Conservation (phyloP, 768 basidiomycete genomes). For the Hericium rajendrae region DNA sequence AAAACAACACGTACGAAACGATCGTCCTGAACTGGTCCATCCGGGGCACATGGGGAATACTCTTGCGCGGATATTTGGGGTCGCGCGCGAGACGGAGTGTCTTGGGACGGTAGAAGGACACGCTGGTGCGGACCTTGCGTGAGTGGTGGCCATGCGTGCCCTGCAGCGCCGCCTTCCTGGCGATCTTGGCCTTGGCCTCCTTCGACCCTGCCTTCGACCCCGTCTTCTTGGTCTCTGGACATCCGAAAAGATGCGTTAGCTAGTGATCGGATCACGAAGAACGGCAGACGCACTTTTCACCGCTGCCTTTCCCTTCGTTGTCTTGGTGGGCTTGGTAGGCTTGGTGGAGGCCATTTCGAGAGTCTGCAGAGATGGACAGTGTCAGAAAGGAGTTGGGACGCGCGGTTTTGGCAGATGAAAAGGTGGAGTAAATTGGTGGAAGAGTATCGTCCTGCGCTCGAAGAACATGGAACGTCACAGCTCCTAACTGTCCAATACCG, state of each 20-base stretch:
- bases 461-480: background rate
- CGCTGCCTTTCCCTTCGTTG: conserved; percentile 51
- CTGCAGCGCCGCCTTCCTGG: conserved; percentile 94
- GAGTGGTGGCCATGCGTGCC: conserved; percentile 66
- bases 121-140: conserved; percentile 77
- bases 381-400: background rate
- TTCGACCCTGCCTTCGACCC: conserved; percentile 26
- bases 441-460: background rate
- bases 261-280: background rate
- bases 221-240: conserved; percentile 6
- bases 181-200: conserved; percentile 75
- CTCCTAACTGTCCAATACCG: background rate
- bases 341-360: conserved; percentile 45
- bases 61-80: conserved; percentile 94
- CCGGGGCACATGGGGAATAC: conserved; percentile 80
- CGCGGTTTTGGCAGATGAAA: background rate
- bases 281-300: conserved; percentile 30
- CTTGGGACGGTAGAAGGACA: conserved; percentile 94
- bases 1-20: conserved; percentile 54
- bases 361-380: background rate
- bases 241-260: background rate
- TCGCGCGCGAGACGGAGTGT: conserved; percentile 76
- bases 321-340: conserved; percentile 27
- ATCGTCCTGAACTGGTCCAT: conserved; percentile 98
- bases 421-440: background rate